Conservation (phyloP, 257 asterid species). For the Verbena officinalis region DNA sequence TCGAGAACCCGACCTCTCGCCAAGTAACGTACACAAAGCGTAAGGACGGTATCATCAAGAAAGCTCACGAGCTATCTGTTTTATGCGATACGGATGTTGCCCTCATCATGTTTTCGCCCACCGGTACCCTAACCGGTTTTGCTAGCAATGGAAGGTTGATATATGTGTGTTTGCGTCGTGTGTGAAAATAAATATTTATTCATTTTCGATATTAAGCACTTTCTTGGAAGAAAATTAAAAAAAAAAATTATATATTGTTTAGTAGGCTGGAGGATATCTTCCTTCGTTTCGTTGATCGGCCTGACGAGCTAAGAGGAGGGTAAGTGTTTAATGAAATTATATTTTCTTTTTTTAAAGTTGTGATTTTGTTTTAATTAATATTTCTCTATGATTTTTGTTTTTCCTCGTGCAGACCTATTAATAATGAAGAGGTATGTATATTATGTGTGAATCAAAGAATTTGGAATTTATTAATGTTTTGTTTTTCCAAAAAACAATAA, state of each 20-base stretch:
- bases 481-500: background rate
- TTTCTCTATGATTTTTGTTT: background rate
- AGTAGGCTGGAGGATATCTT: slow-evolving; percentile 67
- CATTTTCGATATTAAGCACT: background rate
- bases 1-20: slow-evolving; percentile 51
- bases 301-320: slow-evolving; percentile 66
- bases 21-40: slow-evolving; percentile 56
- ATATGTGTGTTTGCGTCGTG: background rate
- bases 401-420: slow-evolving; percentile 43
- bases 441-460: background rate
- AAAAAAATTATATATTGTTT: background rate
- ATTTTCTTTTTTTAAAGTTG: background rate
- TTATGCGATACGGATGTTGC: slow-evolving; percentile 68
- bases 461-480: background rate
- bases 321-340: slow-evolving; percentile 21
- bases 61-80: slow-evolving; percentile 64
- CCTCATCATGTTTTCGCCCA: slow-evolving; percentile 69
- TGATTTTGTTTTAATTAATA: background rate
- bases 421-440: slow-evolving; percentile 48
- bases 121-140: slow-evolving; percentile 54
- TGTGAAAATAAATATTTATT: too few relatives aligned
- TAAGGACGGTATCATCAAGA: slow-evolving; percentile 69
- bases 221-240: background rate
- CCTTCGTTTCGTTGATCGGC: slow-evolving; percentile 57
- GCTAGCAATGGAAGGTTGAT: slow-evolving; percentile 61